phyloP scores from a whole-genome alignment of 176 grass and related monocot species.

The Raddia guianensis region DNA sequence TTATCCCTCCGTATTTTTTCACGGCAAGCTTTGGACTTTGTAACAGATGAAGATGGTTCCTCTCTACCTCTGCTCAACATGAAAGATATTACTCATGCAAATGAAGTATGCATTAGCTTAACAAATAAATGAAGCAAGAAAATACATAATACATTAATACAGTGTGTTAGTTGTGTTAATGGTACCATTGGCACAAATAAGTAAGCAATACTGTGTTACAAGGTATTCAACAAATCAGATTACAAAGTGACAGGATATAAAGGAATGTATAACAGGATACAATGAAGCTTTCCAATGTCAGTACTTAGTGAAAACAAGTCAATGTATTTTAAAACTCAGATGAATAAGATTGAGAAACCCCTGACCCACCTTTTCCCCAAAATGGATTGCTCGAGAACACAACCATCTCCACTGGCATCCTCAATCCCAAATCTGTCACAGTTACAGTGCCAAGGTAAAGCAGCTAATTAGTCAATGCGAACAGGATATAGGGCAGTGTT shows the following conservation, averaged over 20 bases:
- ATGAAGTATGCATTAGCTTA: neutral
- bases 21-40: conserved; percentile 75
- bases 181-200: conserved; percentile 17
- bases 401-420: conserved; percentile 37
- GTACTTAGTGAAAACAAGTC: neutral
- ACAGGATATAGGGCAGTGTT: neutral
- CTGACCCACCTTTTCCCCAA: conserved; percentile 54
- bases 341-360: neutral
- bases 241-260: neutral
- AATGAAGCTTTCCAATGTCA: neutral
- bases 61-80: conserved; percentile 52
- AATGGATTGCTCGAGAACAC: conserved; percentile 45
- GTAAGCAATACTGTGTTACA: neutral
- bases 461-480: neutral
- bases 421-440: conserved; percentile 48
- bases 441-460: neutral
- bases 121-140: neutral
- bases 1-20: conserved; percentile 79
- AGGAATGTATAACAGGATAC: neutral
- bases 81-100: conserved; percentile 14
- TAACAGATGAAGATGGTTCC: conserved; percentile 49
- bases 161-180: neutral
- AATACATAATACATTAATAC: neutral
- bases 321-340: conserved; percentile 2
- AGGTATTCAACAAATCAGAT: too few relatives aligned